phyloP scores from a whole-genome alignment of 2,329 filamentous ascomycete genomes.

The Lecanicillium sp. region DNA sequence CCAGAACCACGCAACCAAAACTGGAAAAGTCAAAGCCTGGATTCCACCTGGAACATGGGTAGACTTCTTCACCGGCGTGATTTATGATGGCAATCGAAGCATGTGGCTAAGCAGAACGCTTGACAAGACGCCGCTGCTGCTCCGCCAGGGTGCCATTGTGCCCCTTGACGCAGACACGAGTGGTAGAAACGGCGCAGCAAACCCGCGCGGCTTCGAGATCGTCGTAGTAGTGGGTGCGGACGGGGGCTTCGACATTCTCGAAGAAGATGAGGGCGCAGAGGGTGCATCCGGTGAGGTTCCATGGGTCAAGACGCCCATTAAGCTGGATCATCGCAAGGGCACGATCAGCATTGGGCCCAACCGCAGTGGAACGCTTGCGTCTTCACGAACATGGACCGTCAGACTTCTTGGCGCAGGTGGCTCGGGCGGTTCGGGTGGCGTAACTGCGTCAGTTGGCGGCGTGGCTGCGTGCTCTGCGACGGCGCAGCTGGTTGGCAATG shows the following conservation, averaged over 20 bases:
- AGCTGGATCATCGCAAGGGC: conserved; percentile 14
- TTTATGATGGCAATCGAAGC: conserved; percentile 52
- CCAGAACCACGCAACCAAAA: conserved; percentile 38
- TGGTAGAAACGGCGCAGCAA: conserved; percentile 41
- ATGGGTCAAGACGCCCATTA: conserved; percentile 11
- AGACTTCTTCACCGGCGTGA: conserved; percentile 51
- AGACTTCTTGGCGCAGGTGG: conserved; percentile 4
- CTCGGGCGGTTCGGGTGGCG: neutral
- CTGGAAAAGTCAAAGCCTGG: conserved; percentile 48
- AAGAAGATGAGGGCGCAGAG: conserved; percentile 30
- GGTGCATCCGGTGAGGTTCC: neutral
- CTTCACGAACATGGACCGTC: conserved; percentile 13
- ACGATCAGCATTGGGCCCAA: conserved; percentile 9
- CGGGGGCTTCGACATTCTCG: conserved; percentile 42
- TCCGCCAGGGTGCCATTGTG: conserved; percentile 51
- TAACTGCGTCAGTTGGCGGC: neutral
- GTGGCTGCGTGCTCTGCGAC: neutral
- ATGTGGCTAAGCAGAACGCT: conserved; percentile 46
- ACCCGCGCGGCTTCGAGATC: conserved; percentile 43
- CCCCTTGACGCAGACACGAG: conserved; percentile 41
- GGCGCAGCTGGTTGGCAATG: conserved; percentile 1
- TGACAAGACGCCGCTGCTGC: conserved; percentile 45
- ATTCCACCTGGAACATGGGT: conserved; percentile 48
- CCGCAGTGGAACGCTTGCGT: conserved; percentile 3
- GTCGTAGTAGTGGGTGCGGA: conserved; percentile 42